phyloP scores from a whole-genome alignment of 345 rosid genomes.

The Eucalyptus pumila region DNA sequence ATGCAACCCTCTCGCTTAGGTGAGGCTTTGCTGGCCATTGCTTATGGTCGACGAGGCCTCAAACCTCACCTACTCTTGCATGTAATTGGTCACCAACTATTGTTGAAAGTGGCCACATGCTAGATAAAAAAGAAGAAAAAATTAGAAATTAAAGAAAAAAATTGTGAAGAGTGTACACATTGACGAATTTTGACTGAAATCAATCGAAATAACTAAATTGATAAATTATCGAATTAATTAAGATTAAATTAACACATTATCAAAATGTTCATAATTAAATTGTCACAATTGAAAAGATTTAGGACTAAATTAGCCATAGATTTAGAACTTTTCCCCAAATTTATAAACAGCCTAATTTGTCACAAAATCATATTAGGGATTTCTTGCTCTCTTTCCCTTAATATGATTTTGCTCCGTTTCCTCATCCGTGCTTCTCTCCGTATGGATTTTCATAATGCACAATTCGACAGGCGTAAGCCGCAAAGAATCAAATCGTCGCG shows the following conservation, averaged over 20 bases:
- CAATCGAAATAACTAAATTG: background rate
- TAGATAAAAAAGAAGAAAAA: background rate
- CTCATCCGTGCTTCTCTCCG: background rate
- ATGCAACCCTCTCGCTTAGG: background rate
- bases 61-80: fast-evolving
- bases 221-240: background rate
- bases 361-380: background rate
- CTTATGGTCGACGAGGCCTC: background rate
- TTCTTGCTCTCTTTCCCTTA: background rate
- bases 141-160: background rate
- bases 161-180: background rate
- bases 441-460: background rate
- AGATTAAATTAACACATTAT: background rate
- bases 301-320: too few species aligned
- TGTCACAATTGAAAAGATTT: too few species aligned
- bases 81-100: background rate
- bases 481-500: background rate
- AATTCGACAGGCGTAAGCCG: background rate
- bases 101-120: fast-evolving
- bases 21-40: background rate
- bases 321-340: background rate
- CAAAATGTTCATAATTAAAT: too few species aligned
- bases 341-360: background rate
- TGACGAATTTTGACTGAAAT: fast-evolving
- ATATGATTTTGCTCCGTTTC: background rate